Base-by-base conservation (phyloP, 2,329 filamentous ascomycete genomes). In the Phaeoacremonium minimum region DNA sequence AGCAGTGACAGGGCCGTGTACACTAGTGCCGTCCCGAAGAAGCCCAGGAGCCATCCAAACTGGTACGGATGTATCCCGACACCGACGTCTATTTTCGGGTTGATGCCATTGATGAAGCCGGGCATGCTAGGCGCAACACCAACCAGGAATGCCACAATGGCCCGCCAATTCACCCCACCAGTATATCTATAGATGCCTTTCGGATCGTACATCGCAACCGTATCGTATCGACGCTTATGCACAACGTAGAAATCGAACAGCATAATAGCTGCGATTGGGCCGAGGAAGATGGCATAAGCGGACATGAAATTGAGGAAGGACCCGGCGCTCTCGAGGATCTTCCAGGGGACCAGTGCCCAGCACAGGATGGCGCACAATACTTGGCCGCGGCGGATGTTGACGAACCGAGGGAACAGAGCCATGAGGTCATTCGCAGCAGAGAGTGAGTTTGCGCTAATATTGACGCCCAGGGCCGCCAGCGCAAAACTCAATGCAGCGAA, bases 341-440 rank as follows among this genome's bases (percentile, higher is more conserved):
- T 33, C 20, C 35, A 38, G 18, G 35, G 38, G 1, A 64, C 60
- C 7, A 64, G 56, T 15, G 57, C 62, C 64, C 61, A 72, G 11
- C 55, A 56, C 38, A 67, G 43, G 1, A 68, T 43, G 2, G 64
- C 8, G 14, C 30, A 63, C n/a, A 75, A 45, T 4, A 73, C 46
- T 16, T 64, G 64, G 1, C 69, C 69, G 3, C 69, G 60, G 13
- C 66, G 58, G 38, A 74, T 69, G 51, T 77, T 74, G 49, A 77
- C 56, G 46, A 64, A 76, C 26, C 61, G 60, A 0, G 75, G 75
- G 26, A 72, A 66, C 7, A 77, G 49, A 2, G 68, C 67, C 0
- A 67, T 70, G 36, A 76, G 49, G 47, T 77, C 38, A 30, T 74
- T 77, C 7, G 71, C 73, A 12, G 68, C 70, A 2, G 67, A 67